Evolutionary conservation across 805 yeast genomes (phyloP).

Genomic region (Wickerhamomyces kurtzmanii): DNA sequence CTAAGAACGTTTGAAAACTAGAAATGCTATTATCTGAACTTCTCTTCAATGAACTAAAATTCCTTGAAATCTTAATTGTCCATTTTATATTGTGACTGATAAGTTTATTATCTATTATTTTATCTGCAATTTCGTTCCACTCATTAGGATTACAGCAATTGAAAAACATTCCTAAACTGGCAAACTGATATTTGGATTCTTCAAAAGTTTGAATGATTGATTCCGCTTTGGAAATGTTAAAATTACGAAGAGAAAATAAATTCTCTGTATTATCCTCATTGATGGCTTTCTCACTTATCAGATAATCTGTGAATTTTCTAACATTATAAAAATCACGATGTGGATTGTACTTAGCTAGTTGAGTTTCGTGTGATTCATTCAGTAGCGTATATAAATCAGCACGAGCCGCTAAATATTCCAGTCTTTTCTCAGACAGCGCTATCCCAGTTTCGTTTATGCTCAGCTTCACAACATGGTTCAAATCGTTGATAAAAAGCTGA

Average conservation of each 20-base stretch:
- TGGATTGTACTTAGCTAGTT: constrained; percentile 26
- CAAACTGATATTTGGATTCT: constrained; percentile 27
- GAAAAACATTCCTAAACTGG: constrained; percentile 26
- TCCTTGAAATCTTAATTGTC: constrained; percentile 24
- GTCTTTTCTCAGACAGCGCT: constrained; percentile 15
- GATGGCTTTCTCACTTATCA: too few relatives aligned
- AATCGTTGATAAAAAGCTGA: constrained; percentile 20
- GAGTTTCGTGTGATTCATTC: constrained; percentile 22
- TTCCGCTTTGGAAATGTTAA: too few relatives aligned
- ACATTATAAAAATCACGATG: constrained; percentile 33
- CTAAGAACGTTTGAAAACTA: constrained; percentile 22
- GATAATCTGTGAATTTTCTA: too few relatives aligned
- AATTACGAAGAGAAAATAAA: too few relatives aligned
- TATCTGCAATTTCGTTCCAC: constrained; percentile 23
- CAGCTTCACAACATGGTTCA: constrained; percentile 13
- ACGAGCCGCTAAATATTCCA: constrained; percentile 21
- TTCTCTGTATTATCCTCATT: too few relatives aligned
- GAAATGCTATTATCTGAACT: too few relatives aligned
- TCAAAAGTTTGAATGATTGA: constrained; percentile 20
- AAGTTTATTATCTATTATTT: constrained; percentile 25
- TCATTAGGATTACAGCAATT: constrained; percentile 10
- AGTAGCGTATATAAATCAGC: constrained; percentile 24
- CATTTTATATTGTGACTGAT: constrained; percentile 29
- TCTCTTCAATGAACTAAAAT: too few relatives aligned
- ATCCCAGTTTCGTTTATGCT: constrained; percentile 7